These are phyloP conservation scores for Quercus rubra DNA, from an alignment of 306 rosid genomes.

Conservation along the genomic window DNA sequence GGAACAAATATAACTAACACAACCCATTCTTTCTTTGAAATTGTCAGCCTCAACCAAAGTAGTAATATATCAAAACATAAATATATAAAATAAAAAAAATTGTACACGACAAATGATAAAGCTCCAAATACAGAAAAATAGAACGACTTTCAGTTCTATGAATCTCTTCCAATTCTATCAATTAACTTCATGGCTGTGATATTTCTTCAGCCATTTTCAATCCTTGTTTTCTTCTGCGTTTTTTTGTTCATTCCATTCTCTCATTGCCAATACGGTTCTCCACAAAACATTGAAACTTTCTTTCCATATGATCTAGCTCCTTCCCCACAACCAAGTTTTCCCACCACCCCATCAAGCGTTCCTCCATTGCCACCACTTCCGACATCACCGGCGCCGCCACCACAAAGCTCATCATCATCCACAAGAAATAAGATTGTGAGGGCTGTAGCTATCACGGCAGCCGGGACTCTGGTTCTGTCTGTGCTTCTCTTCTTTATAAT, in stretches of 20 bases:
- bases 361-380: constrained; percentile 18
- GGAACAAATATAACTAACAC: constrained; percentile 23
- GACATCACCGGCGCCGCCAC: background rate
- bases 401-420: constrained; percentile 31
- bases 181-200: constrained; percentile 36
- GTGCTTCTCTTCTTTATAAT: constrained; percentile 47
- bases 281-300: constrained; percentile 70
- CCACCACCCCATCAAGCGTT: constrained; percentile 1
- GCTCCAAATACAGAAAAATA: constrained; percentile 17
- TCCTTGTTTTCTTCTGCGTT: constrained; percentile 20
- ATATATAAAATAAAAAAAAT: too few relatives aligned
- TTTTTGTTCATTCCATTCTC: constrained; percentile 26
- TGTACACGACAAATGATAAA: constrained; percentile 27
- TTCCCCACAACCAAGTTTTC: constrained; percentile 12
- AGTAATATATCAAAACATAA: background rate
- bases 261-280: constrained; percentile 30
- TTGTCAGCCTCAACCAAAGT: constrained; percentile 45
- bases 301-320: constrained; percentile 38
- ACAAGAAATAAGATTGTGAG: constrained; percentile 39
- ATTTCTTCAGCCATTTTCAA: constrained; percentile 13
- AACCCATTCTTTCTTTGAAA: constrained; percentile 37
- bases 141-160: constrained; percentile 20
- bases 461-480: constrained; percentile 49
- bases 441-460: constrained; percentile 68
- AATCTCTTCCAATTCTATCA: constrained; percentile 7